A percentile compares a stretch with the other conserved stretches of the same genome.
Conservation (phyloP, 2,329 filamentous ascomycete species). For the Aspergillus tamarii region DNA sequence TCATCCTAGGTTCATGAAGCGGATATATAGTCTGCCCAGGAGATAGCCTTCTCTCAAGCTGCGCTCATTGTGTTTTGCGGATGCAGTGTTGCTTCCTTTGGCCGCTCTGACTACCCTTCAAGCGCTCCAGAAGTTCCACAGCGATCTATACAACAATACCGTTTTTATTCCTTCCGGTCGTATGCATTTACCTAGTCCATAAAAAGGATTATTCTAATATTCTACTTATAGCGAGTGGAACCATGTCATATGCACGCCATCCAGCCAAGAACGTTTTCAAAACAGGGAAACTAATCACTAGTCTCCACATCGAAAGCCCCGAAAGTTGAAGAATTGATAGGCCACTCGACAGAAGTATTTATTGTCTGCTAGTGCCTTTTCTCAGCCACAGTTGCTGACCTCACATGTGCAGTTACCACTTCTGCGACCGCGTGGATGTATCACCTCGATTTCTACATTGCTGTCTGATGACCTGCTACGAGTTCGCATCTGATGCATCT, state of each 20-base stretch:
- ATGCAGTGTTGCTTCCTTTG: conserved; percentile 49
- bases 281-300: conserved; percentile 53
- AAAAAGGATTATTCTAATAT: not conserved
- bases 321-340: conserved; percentile 47
- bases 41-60: conserved; percentile 45
- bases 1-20: conserved; percentile 37
- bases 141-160: conserved; percentile 54
- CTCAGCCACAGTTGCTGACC: not conserved
- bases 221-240: conserved; percentile 46
- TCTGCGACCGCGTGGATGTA: conserved; percentile 41
- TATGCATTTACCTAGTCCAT: conserved; percentile 12
- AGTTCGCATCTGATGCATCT: conserved; percentile 29
- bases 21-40: conserved; percentile 41
- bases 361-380: not conserved
- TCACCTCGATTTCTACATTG: conserved; percentile 39
- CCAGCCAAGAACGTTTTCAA: conserved; percentile 56
- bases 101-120: conserved; percentile 50
- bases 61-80: conserved; percentile 42
- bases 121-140: conserved; percentile 45
- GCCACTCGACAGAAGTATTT: conserved; percentile 43
- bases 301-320: conserved; percentile 57
- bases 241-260: conserved; percentile 52
- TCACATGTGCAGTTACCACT: conserved; percentile 45
- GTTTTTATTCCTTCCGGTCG: conserved; percentile 55
- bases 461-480: conserved; percentile 44